These are phyloP conservation scores for Debaryomyces sp. DNA, from an alignment of 1,139 yeast genomes.

Conservation along the genomic window DNA sequence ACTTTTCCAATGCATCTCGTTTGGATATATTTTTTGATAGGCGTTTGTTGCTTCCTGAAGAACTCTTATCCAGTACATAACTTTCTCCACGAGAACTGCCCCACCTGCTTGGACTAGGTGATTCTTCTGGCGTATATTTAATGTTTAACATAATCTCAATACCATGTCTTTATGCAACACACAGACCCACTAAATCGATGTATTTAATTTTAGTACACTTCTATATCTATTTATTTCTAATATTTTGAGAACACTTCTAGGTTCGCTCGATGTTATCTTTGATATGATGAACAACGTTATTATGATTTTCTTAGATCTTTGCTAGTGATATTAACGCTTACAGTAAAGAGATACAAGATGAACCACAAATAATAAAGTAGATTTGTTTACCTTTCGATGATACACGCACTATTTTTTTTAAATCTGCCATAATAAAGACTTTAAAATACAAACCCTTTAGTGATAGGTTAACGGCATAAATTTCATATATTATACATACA, in stretches of 20 bases:
- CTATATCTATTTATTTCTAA: neutral
- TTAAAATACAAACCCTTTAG: neutral
- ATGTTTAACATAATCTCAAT: constrained; percentile 4
- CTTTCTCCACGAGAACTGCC: neutral
- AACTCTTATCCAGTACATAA: neutral
- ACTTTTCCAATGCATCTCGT: constrained; percentile 17
- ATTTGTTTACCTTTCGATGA: constrained; percentile 6
- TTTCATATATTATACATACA: neutral
- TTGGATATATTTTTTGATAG: constrained; percentile 6
- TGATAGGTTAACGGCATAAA: neutral
- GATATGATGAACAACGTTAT: neutral
- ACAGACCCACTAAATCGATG: neutral
- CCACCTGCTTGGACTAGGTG: neutral
- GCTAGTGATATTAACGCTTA: neutral
- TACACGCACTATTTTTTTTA: neutral
- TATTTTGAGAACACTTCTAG: neutral
- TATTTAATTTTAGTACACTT: neutral
- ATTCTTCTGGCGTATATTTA: constrained; percentile 4
- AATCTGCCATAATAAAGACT: neutral
- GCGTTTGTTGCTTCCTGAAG: constrained; percentile 40
- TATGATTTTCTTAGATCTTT: neutral
- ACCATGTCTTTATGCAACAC: neutral
- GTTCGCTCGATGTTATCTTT: neutral
- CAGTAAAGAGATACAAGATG: neutral
- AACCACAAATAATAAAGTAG: constrained; percentile 2